These are phyloP conservation scores for Hortiboletus campestris DNA, from an alignment of 768 basidiomycete species.

Conservation along the genomic window DNA sequence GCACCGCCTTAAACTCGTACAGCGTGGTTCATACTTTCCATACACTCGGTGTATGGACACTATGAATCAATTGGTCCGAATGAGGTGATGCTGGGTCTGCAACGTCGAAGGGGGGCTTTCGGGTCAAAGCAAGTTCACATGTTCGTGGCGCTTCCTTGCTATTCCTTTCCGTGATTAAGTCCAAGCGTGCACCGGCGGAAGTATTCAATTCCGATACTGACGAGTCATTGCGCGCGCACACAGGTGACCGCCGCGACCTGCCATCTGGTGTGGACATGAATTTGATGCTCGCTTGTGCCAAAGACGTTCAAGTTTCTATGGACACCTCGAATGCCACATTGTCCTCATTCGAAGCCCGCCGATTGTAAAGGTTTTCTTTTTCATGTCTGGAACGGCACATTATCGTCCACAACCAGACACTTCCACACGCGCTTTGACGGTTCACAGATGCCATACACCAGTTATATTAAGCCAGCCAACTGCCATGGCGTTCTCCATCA, in stretches of 20 bases:
- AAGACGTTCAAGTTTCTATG: neutral
- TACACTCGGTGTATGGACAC: neutral
- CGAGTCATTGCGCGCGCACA: neutral
- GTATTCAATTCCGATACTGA: neutral
- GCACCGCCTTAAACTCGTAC: neutral
- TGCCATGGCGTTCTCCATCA: neutral
- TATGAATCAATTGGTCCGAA: neutral
- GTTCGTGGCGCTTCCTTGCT: neutral
- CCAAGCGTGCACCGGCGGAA: neutral
- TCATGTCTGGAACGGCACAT: neutral
- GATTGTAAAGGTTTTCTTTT: neutral
- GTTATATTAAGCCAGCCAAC: neutral
- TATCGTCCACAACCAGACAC: neutral
- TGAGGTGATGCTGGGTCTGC: neutral
- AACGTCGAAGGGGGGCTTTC: neutral
- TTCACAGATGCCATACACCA: neutral
- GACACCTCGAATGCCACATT: neutral
- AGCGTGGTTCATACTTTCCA: neutral
- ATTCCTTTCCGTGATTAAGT: neutral
- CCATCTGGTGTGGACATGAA: neutral
- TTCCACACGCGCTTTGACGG: neutral
- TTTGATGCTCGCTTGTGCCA: neutral
- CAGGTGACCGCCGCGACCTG: neutral
- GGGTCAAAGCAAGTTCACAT: neutral
- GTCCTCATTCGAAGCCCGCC: neutral